Base-by-base conservation (phyloP, 2,329 filamentous ascomycete species). In the Pseudogymnoascus sp. region DNA sequence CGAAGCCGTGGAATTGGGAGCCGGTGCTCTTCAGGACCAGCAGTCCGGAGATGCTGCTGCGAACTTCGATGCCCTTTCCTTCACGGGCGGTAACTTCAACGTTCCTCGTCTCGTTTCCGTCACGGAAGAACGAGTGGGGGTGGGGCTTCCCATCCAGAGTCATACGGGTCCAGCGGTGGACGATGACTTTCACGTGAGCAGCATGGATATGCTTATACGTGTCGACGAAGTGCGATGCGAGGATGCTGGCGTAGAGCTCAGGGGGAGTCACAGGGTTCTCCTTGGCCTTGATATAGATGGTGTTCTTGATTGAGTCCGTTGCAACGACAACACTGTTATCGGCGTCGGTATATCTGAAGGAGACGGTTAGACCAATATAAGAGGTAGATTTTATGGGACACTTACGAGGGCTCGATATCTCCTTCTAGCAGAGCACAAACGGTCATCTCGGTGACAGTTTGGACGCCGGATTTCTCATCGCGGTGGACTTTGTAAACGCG, bases 271-370 rank as follows among this genome's bases (percentile, higher is more conserved):
- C 89, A 36, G 93, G 90, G 79, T 96, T 83, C 78, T 96, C 88
- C 80, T 96, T 97, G 73, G 95, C 93, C 73, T 91, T 88, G 78
- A 99, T 92, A 81, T 95, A 96, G 74, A 90, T 88, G 71, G 90
- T 97, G 79, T 99, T 96, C 82, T 99, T 99, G 80, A 97, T 96
- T 25, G 92, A 93, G 78, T 99, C 95, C 65, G 95, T 99, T 67
- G 95, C 92, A 65, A 99, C 93, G 64, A 99, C 86, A 68, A 96
- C 90, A 71, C 88, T 90, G 83, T 99, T 99, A 80, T 99, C 93
- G 70, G 91, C 93, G 73, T 84, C 77, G 66, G 93, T 99, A 83
- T 96, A 99, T 68, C 91, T 96, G 66, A 72, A 21, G 16, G 53
- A 62, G 38, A 37, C 63, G 72, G 67, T 62, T 63, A 36, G 46